These are phyloP conservation scores for Schwanniomyces etchellsii DNA, from an alignment of 1,139 yeast genomes.

Conservation along the genomic window DNA sequence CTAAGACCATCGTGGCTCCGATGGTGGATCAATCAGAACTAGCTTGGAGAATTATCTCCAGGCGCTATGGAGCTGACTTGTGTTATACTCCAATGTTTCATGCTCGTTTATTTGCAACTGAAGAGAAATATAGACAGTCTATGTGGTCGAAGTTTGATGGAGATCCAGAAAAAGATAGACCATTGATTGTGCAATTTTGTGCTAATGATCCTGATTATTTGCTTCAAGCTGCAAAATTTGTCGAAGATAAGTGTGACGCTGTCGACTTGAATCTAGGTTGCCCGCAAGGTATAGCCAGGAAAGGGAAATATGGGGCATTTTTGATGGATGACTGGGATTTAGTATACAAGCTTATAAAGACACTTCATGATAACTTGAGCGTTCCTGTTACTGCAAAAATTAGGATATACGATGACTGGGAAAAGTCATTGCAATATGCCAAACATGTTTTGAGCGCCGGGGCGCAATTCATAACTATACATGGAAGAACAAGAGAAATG, in stretches of 20 bases:
- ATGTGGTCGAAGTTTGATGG: constrained; percentile 82
- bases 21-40: constrained; percentile 97
- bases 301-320: constrained; percentile 94
- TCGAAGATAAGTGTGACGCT: constrained; percentile 85
- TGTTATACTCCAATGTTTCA: constrained; percentile 98
- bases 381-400: constrained; percentile 96
- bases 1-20: constrained; percentile 89
- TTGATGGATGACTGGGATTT: constrained; percentile 97
- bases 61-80: constrained; percentile 86
- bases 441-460: constrained; percentile 90
- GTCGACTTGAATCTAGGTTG: constrained; percentile 94
- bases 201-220: constrained; percentile 90
- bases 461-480: constrained; percentile 91
- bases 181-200: constrained; percentile 89
- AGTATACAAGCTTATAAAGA: constrained; percentile 64
- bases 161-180: constrained; percentile 58
- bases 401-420: constrained; percentile 80
- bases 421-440: constrained; percentile 83
- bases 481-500: constrained; percentile 95
- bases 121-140: constrained; percentile 69
- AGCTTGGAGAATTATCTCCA: constrained; percentile 88
- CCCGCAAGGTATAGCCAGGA: constrained; percentile 94
- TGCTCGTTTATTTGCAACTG: constrained; percentile 83
- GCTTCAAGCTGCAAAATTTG: constrained; percentile 73
- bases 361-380: constrained; percentile 64